Percentiles rank a stretch among this genome's conserved stretches.
Evolutionary conservation across 2,329 filamentous ascomycete species (phyloP).

Genomic region (Trichoderma endophyticum): DNA sequence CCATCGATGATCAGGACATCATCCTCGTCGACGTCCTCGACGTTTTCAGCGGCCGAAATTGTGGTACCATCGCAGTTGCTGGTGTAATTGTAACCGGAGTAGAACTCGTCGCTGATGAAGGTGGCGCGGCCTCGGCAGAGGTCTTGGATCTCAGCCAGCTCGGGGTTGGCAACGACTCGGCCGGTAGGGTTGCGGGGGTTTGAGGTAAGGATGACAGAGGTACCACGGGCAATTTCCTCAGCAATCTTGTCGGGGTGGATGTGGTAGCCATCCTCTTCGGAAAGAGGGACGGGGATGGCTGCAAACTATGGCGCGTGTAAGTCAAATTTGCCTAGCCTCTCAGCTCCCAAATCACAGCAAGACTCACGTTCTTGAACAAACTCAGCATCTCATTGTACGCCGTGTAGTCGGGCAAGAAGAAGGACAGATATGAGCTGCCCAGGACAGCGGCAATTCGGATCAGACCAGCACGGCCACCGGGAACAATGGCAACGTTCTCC

Average conservation of each 20-base stretch:
- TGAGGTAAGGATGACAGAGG: slow-evolving; percentile 85
- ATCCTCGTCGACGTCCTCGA: slow-evolving; percentile 84
- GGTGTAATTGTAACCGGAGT: slow-evolving; percentile 94
- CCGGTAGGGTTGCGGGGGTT: slow-evolving; percentile 96
- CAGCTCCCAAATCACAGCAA: background rate
- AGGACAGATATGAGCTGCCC: slow-evolving; percentile 86
- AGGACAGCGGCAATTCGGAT: slow-evolving; percentile 93
- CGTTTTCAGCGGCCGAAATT: slow-evolving; percentile 84
- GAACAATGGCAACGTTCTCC: slow-evolving; percentile 97
- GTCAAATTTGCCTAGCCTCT: background rate
- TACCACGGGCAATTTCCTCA: slow-evolving; percentile 83
- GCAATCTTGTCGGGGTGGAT: slow-evolving; percentile 92
- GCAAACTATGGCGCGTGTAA: slow-evolving; percentile 58
- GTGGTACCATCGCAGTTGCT: slow-evolving; percentile 86
- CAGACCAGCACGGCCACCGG: slow-evolving; percentile 85
- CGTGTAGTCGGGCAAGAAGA: slow-evolving; percentile 94
- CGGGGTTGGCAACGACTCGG: slow-evolving; percentile 77
- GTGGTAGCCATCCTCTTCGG: slow-evolving; percentile 83
- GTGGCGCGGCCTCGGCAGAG: slow-evolving; percentile 88
- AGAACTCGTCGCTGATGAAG: slow-evolving; percentile 95
- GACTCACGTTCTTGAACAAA: slow-evolving; percentile 77
- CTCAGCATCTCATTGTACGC: slow-evolving; percentile 98
- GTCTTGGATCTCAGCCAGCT: slow-evolving; percentile 87
- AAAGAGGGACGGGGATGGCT: slow-evolving; percentile 80
- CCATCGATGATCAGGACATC: slow-evolving; percentile 95